Conservation (phyloP, 2,329 filamentous ascomycete genomes). For the Lachnellula hyalina region DNA sequence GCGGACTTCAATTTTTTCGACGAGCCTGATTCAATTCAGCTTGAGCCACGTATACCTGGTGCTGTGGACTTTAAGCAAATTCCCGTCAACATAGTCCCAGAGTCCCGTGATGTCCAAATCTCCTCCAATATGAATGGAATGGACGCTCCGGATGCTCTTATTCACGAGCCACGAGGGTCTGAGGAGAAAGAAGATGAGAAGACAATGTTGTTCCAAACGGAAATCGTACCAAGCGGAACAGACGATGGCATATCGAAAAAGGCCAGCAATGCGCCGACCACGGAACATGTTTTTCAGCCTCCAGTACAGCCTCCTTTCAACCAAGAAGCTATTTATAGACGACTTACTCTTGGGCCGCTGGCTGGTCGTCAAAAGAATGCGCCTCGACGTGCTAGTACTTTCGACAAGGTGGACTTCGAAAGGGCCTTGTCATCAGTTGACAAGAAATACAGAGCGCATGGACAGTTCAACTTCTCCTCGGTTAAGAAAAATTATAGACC, state of each 20-base stretch:
- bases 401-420: slow-evolving; percentile 29
- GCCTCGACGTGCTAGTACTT: slow-evolving; percentile 23
- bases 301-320: slow-evolving; percentile 20
- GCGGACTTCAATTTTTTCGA: slow-evolving; percentile 84
- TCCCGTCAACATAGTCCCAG: not conserved
- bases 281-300: not conserved
- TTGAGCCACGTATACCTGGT: slow-evolving; percentile 16
- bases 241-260: not conserved
- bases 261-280: not conserved
- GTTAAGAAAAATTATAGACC: slow-evolving; percentile 6
- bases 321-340: slow-evolving; percentile 27
- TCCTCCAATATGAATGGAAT: not conserved
- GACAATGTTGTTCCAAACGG: not conserved
- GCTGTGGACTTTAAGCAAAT: slow-evolving; percentile 1
- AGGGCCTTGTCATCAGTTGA: slow-evolving; percentile 25
- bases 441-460: slow-evolving; percentile 28
- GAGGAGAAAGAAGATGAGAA: not conserved
- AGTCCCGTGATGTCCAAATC: not conserved
- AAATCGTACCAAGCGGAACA: not conserved
- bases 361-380: not conserved
- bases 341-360: slow-evolving; percentile 13
- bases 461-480: slow-evolving; percentile 24
- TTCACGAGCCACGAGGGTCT: not conserved
- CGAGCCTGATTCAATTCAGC: slow-evolving; percentile 40
- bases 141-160: not conserved